A percentile compares a stretch with the other conserved stretches of the same genome.
phyloP scores from a whole-genome alignment of 441 rosid species.

The Biscutella laevigata region DNA sequence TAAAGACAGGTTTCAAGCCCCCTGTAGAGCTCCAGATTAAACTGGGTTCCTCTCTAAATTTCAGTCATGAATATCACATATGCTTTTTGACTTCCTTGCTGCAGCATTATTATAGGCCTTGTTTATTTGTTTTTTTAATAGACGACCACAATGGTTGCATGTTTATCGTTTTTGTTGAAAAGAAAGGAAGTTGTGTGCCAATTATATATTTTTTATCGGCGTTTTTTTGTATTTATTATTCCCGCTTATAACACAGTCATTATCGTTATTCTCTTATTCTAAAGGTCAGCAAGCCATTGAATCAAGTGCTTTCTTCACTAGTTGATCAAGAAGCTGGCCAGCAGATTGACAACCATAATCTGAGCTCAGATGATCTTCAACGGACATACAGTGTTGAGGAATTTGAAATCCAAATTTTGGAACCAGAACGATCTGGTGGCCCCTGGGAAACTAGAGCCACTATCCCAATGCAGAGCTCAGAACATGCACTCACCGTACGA shows the following conservation, averaged over 20 bases:
- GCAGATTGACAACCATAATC: conserved; percentile 76
- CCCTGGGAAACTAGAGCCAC: conserved; percentile 95
- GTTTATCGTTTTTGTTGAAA: conserved; percentile 4
- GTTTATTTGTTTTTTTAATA: neutral
- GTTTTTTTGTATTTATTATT: neutral
- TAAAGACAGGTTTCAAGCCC: neutral
- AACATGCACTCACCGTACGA: conserved; percentile 89
- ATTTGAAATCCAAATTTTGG: conserved; percentile 86
- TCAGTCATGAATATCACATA: conserved; percentile 6
- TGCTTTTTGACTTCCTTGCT: neutral
- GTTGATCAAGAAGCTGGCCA: conserved; percentile 95
- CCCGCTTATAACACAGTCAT: conserved; percentile 10
- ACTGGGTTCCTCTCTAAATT: conserved; percentile 4
- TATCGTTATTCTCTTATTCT: conserved; percentile 21
- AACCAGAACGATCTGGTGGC: conserved; percentile 81
- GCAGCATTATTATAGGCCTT: neutral
- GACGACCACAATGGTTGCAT: conserved; percentile 3
- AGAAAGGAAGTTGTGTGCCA: conserved; percentile 4
- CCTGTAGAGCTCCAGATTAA: neutral
- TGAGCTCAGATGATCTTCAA: conserved; percentile 72
- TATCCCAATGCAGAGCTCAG: conserved; percentile 93
- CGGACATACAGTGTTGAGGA: conserved; percentile 78
- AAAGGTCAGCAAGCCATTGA: conserved; percentile 78
- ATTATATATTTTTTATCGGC: neutral
- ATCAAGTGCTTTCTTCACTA: conserved; percentile 86